These are phyloP conservation scores for Mucor plumbeus DNA, from an alignment of 371 early-diverging fungal species.

Conservation along the genomic window DNA sequence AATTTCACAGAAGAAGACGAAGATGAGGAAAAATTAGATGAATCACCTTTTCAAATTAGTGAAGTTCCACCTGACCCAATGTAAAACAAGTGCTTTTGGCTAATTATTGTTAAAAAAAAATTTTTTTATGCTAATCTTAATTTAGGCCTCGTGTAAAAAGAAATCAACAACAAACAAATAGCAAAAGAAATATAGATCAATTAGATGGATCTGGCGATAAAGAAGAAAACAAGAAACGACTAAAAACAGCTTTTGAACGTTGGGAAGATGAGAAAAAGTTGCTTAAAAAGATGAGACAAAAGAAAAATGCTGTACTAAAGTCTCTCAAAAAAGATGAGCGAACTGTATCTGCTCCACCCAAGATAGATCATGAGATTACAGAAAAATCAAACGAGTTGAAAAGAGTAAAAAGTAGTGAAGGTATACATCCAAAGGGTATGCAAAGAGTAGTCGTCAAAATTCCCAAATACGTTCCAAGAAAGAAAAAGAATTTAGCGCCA, in stretches of 20 bases:
- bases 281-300: conserved; percentile 8
- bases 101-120: neutral
- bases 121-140: neutral
- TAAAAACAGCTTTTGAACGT: conserved; percentile 7
- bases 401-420: neutral
- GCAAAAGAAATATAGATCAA: conserved; percentile 44
- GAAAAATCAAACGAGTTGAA: rapidly evolving
- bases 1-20: conserved; percentile 2
- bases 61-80: conserved; percentile 30
- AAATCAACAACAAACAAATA: neutral
- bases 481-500: neutral
- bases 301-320: conserved; percentile 5
- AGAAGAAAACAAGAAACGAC: neutral
- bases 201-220: conserved; percentile 56
- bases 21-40: neutral
- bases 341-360: neutral
- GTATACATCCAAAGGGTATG: neutral
- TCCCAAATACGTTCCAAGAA: neutral
- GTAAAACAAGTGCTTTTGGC: neutral
- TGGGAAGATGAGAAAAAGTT: conserved; percentile 19
- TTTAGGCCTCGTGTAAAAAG: conserved; percentile 4
- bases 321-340: neutral
- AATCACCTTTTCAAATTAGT: conserved; percentile 27
- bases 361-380: too few relatives aligned
- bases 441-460: conserved; percentile 1